Base-by-base conservation (phyloP, 306 rosid species). In the Cucumis hystrix region DNA sequence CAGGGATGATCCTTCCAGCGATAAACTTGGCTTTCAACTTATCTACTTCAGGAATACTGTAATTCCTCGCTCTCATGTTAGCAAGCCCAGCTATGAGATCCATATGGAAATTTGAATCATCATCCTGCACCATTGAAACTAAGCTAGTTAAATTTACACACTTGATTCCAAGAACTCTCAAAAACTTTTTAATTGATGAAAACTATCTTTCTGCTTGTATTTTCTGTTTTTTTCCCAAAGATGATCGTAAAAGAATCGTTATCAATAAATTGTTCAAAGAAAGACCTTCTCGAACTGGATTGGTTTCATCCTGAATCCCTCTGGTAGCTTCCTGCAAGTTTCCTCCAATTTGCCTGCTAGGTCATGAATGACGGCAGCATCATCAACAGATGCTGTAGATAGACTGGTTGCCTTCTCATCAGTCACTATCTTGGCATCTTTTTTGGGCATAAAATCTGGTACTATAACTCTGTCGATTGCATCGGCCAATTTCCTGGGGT, bases 41-140 rank as follows among this genome's bases (percentile, higher is more conserved):
- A 86, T 95, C 99, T 41, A 95, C 99, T 83, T 95, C 99, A 4
- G 97, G 97, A 80, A 95, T 91, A 82, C 97, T 81, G 89, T 92
- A 95, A 75, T 92, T 95, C 11, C 97, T 84, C 9, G 99, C 99
- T 88, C 99, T 89, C 99, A 95, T 95, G 87, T 95, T 95, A 71
- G 99, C 99, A 61, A 95, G 97, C 80, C 96, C 97, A 61, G 99
- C 97, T 45, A 95, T 95, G 82, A 90, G 15, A 74, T 95, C 99
- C 97, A 95, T 92, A 41, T 95, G 99, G 85, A 77, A 95, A 86
- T 92, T 95, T 76, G 99, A 88, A 82, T 95, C 97, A 82, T 95
- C 99, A 79, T 95, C 99, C 97, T 95, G 92, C 85, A 87, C 52
- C 52, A 69, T 78, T 79, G 77, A 40, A 47, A 64, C 70, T 5